Evolutionary conservation across 108 stramenopile genomes (phyloP), one percentile per base, ranked within the genome.

Genomic region (Cyclotella distinguenda): DNA sequence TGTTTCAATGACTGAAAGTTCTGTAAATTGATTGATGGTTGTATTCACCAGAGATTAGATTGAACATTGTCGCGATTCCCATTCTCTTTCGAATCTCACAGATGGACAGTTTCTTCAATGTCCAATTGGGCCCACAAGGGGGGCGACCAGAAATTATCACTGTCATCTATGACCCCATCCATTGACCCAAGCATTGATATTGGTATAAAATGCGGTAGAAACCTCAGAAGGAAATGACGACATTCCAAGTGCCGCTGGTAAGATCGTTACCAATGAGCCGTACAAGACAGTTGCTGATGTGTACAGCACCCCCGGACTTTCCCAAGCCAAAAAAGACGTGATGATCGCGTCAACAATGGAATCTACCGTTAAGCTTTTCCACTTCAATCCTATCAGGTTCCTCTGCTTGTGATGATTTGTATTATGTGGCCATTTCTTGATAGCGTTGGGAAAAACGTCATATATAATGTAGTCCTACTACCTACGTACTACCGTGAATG

Each of bases 261-360:
- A 97, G 85, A 95, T 98, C 64, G 96, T 86, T 22, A 78, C 89
- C 79, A 87, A 97, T 85, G 97, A 96, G 68, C 97, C 96, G 34
- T 98, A 97, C 94, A 83, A 93, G 79, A 53, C 79, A 15, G 97
- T 98, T 13, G 74, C 85, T 30, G 97, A 98, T 57, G 39, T 98
- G 46, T 98, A 96, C 95, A 94, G 69, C 82, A 94, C 97, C 87
- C 85, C 83, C 39, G 95, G 95, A 70, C 87, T 97, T 51, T 74
- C 89, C 31, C 77, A 73, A 7, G 77, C 67, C 47, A 96, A 98
- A 74, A 96, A 96, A 91, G 93, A 93, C 16, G 75, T 95, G 46
- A 81, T 97, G 90, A 91, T 79, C 85, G 82, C 74, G 91, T 95
- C 90, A 97, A 97, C 92, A 97, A 97, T 85, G 97, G 96, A 50